Evolutionary conservation across 75 land plant genomes (phyloP).

Genomic region (Chamaecyparis obtusa): DNA sequence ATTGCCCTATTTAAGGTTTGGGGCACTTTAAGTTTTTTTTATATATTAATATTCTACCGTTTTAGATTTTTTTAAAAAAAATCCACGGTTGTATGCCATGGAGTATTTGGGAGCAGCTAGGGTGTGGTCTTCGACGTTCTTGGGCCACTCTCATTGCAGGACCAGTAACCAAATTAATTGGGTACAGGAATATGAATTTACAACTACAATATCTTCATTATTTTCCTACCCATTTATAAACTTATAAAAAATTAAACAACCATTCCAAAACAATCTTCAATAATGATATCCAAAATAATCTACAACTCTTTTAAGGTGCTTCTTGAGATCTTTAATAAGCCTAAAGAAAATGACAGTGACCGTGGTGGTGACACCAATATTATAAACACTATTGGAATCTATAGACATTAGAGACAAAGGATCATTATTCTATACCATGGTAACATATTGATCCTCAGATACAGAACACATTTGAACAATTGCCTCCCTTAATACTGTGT

Average conservation of each 20-base stretch:
- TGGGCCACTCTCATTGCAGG: too few species aligned
- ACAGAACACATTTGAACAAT: background rate
- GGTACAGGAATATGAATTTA: too few species aligned
- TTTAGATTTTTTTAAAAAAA: too few species aligned
- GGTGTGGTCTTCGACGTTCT: too few species aligned
- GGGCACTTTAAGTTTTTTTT: too few species aligned
- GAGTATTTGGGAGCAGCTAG: too few species aligned
- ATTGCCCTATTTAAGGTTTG: too few species aligned
- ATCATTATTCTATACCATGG: background rate
- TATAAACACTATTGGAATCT: background rate
- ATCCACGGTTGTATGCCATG: too few species aligned
- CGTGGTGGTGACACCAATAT: background rate
- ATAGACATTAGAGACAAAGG: background rate
- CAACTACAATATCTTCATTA: background rate
- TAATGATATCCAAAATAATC: background rate
- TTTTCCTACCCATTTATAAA: background rate
- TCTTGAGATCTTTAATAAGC: background rate
- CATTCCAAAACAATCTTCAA: background rate
- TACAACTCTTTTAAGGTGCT: background rate
- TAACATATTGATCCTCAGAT: background rate
- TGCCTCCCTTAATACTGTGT: too few species aligned
- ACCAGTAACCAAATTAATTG: too few species aligned
- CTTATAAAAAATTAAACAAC: background rate
- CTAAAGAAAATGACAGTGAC: background rate
- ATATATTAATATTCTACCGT: too few species aligned